Evolutionary conservation across 192 early-diverging fungal species (phyloP).

Genomic region (Podila clonocystis): DNA sequence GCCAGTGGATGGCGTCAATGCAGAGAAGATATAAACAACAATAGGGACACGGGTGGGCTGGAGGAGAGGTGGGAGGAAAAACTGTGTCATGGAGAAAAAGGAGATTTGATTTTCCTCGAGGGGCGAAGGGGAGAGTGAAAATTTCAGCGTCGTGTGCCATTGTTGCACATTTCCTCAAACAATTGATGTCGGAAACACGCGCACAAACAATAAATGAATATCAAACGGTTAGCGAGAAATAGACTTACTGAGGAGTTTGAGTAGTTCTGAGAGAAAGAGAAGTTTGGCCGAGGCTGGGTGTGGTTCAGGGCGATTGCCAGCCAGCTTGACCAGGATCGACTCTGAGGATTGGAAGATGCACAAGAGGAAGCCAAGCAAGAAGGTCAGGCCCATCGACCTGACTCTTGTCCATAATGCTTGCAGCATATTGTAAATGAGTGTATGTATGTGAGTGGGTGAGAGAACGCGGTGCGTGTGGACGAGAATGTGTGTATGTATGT

Average conservation of each 20-base stretch:
- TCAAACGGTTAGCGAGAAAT: background rate
- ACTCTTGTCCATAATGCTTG: constrained; percentile 14
- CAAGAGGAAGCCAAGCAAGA: constrained; percentile 45
- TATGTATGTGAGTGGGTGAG: background rate
- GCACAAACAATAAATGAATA: background rate
- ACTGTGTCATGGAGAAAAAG: background rate
- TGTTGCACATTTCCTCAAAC: no score
- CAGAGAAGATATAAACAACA: no score
- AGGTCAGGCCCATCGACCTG: constrained; percentile 37
- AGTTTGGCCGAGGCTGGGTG: constrained; percentile 50
- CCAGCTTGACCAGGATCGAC: constrained; percentile 50
- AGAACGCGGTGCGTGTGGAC: background rate
- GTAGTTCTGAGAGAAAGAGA: constrained; percentile 43
- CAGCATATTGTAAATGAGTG: background rate
- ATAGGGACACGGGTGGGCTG: background rate
- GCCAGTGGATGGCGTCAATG: background rate
- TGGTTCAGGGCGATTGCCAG: constrained; percentile 44
- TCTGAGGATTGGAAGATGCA: constrained; percentile 54
- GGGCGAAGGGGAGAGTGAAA: no score
- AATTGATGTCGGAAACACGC: no score
- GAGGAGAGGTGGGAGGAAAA: background rate
- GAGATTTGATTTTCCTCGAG: background rate
- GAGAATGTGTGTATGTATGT: background rate
- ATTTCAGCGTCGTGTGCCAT: no score
- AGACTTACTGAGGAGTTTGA: constrained; percentile 50